These are phyloP conservation scores for Cryphonectria nitschkei DNA, from an alignment of 2,329 filamentous ascomycete genomes.

Conservation along the genomic window DNA sequence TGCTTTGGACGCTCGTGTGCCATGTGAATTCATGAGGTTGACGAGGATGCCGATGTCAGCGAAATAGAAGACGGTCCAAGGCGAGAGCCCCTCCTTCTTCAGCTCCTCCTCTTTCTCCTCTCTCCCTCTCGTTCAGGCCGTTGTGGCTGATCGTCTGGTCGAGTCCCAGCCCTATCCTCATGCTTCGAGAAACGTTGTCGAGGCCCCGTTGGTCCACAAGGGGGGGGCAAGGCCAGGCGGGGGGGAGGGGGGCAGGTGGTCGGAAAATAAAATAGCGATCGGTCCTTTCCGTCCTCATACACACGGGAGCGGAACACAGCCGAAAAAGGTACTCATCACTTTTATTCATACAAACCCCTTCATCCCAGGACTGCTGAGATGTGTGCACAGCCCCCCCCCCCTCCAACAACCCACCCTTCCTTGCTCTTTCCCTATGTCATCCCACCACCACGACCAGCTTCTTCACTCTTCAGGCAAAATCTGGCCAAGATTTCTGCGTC, in stretches of 20 bases:
- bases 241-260: not conserved
- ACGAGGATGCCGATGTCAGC: not conserved
- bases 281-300: conserved; percentile 12
- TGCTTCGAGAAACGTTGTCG: not conserved
- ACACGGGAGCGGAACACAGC: conserved; percentile 3
- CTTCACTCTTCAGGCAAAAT: not conserved
- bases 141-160: too few species aligned
- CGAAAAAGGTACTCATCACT: not conserved
- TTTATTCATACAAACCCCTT: not conserved
- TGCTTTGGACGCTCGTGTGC: not conserved
- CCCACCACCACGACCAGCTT: not conserved
- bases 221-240: not conserved
- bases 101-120: not conserved
- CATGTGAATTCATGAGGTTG: not conserved
- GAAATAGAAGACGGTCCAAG: not conserved
- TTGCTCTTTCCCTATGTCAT: not conserved
- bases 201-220: not conserved
- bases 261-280: conserved; percentile 23
- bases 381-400: not conserved
- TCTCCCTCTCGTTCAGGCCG: not conserved
- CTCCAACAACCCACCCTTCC: not conserved
- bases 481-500: not conserved
- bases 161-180: not conserved
- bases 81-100: not conserved
- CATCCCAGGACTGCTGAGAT: not conserved